Base-by-base conservation (phyloP, 2,329 filamentous ascomycete genomes). In the Trematosphaeria pertusa region DNA sequence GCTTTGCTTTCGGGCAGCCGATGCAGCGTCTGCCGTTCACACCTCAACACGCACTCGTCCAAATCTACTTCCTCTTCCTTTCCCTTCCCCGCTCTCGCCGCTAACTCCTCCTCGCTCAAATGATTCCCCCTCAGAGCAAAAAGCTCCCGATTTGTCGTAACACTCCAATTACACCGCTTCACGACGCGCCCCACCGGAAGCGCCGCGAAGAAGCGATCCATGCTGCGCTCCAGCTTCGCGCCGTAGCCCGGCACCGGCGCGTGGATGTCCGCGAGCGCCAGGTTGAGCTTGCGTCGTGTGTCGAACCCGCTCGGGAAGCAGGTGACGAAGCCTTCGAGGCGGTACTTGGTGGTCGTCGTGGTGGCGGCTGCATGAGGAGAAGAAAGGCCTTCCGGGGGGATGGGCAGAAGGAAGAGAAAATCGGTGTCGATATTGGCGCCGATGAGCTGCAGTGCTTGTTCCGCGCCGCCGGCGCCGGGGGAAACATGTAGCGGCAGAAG, bases 1-100 rank as follows among this genome's bases (percentile, higher is more conserved):
- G 81, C 82, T 41, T 74, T 72, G 0, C 75, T 80, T 37, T 68
- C 53, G 3, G 82, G 82, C 19, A 87, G 63, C 1, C 84, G 75
- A 69, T 86, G 82, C 24, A 87, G 64, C 1, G 81, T 84, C 72
- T 87, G 84, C 22, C 82, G 71, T 65, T 87, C 84, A 52, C 76
- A 81, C 3, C 84, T 73, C 17, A 87, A 43, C 19, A 71, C 56
- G 24, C 70, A 74, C 49, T 78, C 71, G 19, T 76, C 67, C 10
- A 82, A 50, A 61, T 82, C 68, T 5, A 62, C 32, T 1, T 65
- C 50, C 35, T 70, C 62, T 2, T 58, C 48, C 22, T 61, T 56
- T 42, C 66, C 67, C 24, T 65, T 65, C 18, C 41, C 41, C 11
- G 34, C 44, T 58, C 61, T 17, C 9, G 17, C 14, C 3, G 43